phyloP scores from a whole-genome alignment of 352 stramenopile species.

The Phytophthora quininea region DNA sequence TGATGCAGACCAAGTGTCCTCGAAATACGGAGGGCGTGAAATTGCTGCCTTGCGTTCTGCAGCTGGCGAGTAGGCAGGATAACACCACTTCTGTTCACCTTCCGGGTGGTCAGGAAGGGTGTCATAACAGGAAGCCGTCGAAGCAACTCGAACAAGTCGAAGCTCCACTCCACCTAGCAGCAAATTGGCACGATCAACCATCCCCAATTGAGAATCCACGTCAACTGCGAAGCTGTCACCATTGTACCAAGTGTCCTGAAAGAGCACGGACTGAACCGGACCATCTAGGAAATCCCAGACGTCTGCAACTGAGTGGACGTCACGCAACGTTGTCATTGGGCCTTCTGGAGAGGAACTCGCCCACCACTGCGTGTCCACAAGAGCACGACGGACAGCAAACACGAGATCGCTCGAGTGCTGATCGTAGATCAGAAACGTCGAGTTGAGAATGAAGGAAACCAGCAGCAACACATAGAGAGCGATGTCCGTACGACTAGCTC shows the following conservation, averaged over 20 bases:
- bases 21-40: conserved; percentile 21
- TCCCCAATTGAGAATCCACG: conserved; percentile 55
- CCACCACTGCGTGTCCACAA: conserved; percentile 32
- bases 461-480: conserved; percentile 54
- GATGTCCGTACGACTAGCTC: conserved; percentile 44
- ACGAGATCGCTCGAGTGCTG: conserved; percentile 45
- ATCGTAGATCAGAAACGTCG: conserved; percentile 50
- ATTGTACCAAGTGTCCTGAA: conserved; percentile 65
- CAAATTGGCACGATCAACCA: conserved; percentile 49
- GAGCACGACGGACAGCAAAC: conserved; percentile 27
- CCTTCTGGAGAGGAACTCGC: not conserved
- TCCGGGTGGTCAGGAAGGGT: not conserved
- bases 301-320: conserved; percentile 48
- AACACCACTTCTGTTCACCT: conserved; percentile 36
- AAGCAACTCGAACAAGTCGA: conserved; percentile 50
- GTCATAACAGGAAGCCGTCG: conserved; percentile 26
- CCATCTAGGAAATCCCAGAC: conserved; percentile 62
- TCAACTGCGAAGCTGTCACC: conserved; percentile 53
- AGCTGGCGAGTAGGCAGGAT: conserved; percentile 37
- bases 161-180: conserved; percentile 71
- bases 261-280: conserved; percentile 47
- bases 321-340: conserved; percentile 25
- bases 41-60: conserved; percentile 31
- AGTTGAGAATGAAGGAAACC: conserved; percentile 52
- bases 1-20: conserved; percentile 31